Evolutionary conservation across 352 stramenopile genomes (phyloP).

Genomic region (Lagenidium sp.): DNA sequence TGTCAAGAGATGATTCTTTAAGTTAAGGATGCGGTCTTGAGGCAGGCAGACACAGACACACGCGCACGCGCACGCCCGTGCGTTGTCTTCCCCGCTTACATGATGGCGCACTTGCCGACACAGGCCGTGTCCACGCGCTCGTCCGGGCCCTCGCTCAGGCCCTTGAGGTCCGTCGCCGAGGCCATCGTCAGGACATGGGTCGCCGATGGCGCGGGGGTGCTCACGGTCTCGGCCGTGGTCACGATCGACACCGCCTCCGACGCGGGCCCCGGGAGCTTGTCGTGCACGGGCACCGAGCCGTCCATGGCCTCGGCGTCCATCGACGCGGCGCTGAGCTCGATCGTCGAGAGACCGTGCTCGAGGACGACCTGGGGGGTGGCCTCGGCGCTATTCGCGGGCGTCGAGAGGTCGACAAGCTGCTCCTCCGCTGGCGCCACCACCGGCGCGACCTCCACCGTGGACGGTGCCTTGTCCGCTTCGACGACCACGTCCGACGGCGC

Average conservation of each 20-base stretch:
- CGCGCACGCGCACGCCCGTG: neutral
- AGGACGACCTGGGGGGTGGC: neutral
- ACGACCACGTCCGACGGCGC: neutral
- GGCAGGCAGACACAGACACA: neutral
- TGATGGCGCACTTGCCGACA: constrained; percentile 40
- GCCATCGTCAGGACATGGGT: neutral
- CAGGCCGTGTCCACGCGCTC: constrained; percentile 32
- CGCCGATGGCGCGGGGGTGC: neutral
- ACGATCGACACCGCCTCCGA: neutral
- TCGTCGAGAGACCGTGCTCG: constrained; percentile 9
- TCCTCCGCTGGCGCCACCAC: too few relatives aligned
- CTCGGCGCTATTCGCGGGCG: neutral
- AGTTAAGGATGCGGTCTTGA: too few relatives aligned
- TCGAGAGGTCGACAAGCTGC: too few relatives aligned
- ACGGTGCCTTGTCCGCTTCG: neutral
- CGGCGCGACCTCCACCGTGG: neutral
- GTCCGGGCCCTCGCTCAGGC: constrained; percentile 8
- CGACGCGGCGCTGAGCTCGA: constrained; percentile 7
- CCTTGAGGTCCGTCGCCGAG: neutral
- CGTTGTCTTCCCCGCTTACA: constrained; percentile 16
- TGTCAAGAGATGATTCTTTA: neutral
- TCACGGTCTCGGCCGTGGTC: neutral
- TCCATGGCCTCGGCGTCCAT: constrained; percentile 2
- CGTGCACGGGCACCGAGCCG: constrained; percentile 10
- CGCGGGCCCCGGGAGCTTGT: constrained; percentile 4